These are phyloP conservation scores for Sungouiozyma intestinalis DNA, from an alignment of 805 yeast genomes.

Conservation along the genomic window DNA sequence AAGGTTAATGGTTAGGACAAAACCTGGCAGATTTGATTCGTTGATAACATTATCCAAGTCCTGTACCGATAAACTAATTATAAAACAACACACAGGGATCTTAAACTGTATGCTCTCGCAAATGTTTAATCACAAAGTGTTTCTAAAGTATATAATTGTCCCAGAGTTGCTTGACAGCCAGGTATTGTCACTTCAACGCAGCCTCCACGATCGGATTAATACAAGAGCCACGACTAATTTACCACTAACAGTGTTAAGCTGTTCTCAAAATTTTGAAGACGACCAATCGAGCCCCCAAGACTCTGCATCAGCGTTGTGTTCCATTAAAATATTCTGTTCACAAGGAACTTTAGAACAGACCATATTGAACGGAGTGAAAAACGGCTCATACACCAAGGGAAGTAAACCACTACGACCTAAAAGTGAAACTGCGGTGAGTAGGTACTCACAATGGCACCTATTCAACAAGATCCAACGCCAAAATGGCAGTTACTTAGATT, in stretches of 20 bases:
- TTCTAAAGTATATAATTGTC: conserved; percentile 40
- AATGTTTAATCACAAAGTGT: conserved; percentile 23
- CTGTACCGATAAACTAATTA: conserved; percentile 74
- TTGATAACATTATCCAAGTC: conserved; percentile 65
- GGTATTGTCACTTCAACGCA: too few species aligned
- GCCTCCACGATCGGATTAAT: too few species aligned
- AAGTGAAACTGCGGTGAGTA: conserved; percentile 27
- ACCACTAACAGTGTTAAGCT: conserved; percentile 3
- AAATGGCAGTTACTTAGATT: conserved; percentile 16
- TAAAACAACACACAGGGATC: conserved; percentile 50
- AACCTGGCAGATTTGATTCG: conserved; percentile 86
- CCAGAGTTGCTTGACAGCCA: conserved; percentile 20
- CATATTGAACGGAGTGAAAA: conserved; percentile 48
- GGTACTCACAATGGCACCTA: conserved; percentile 20
- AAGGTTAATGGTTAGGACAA: conserved; percentile 70
- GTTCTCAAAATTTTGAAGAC: conserved; percentile 11
- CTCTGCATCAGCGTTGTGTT: conserved; percentile 16
- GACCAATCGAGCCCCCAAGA: conserved; percentile 6
- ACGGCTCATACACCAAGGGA: conserved; percentile 41
- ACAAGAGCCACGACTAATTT: too few species aligned
- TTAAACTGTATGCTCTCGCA: conserved; percentile 37
- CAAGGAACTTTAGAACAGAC: conserved; percentile 19
- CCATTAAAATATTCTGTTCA: conserved; percentile 9
- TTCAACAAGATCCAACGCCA: conserved; percentile 34
- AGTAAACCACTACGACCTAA: conserved; percentile 34